Percentiles rank a stretch among this genome's conserved stretches.
phyloP scores from a whole-genome alignment of 1,284 basidiomycete species.

The Melampsora americana region DNA sequence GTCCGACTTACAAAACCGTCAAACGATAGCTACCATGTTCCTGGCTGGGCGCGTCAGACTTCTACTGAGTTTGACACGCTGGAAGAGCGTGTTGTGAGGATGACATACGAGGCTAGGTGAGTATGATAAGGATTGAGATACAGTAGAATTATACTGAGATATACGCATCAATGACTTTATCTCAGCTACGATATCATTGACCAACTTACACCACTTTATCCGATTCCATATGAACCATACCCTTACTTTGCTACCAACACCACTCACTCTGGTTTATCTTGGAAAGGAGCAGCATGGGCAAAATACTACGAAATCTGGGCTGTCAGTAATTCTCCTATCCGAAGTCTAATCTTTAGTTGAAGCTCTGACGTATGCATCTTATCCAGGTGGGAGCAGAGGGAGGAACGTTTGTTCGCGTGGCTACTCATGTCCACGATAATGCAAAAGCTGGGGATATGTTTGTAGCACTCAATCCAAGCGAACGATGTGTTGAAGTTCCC shows the following conservation, averaged over 20 bases:
- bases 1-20: not conserved
- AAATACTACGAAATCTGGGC: constrained; percentile 32
- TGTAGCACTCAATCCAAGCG: not conserved
- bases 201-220: constrained; percentile 10
- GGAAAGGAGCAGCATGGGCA: constrained; percentile 26
- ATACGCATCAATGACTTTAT: not conserved
- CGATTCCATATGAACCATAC: constrained; percentile 7
- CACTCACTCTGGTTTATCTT: constrained; percentile 21
- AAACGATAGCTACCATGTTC: constrained; percentile 24
- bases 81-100: constrained; percentile 14
- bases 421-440: not conserved
- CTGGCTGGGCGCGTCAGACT: constrained; percentile 26
- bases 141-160: not conserved
- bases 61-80: constrained; percentile 30
- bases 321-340: constrained; percentile 2
- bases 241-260: constrained; percentile 21
- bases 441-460: not conserved
- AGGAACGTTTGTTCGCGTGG: not conserved
- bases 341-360: not conserved
- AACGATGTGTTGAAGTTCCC: too few relatives aligned
- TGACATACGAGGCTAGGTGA: constrained; percentile 38
- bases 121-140: not conserved
- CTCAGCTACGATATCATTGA: constrained; percentile 25
- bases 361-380: not conserved
- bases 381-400: constrained; percentile 2